phyloP scores from a whole-genome alignment of 306 rosid species.

The Vigna mungo region DNA sequence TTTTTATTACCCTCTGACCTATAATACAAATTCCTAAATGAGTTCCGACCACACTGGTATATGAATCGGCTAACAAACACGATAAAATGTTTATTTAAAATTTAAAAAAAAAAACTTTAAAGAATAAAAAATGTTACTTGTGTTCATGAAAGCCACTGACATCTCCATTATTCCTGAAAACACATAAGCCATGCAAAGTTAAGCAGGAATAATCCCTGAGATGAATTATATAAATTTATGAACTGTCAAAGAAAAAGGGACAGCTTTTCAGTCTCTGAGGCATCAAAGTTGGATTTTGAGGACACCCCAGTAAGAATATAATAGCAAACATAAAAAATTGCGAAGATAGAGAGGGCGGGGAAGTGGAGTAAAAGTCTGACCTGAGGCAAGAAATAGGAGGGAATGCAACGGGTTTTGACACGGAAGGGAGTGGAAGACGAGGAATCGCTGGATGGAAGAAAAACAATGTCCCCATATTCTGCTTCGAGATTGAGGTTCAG shows the following conservation, averaged over 20 bases:
- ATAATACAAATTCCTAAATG: slow-evolving; percentile 35
- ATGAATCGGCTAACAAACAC: background rate
- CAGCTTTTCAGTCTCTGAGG: background rate
- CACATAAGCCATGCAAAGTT: slow-evolving; percentile 3
- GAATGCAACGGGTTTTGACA: slow-evolving; percentile 38
- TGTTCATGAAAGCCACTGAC: slow-evolving; percentile 43
- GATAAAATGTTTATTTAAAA: background rate
- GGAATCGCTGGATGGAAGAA: slow-evolving; percentile 44
- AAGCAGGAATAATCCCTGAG: slow-evolving; percentile 19
- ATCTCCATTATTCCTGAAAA: slow-evolving; percentile 60
- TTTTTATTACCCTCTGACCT: slow-evolving; percentile 58
- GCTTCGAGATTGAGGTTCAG: background rate
- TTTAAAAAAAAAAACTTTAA: background rate
- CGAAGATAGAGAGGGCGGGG: background rate
- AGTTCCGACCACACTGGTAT: background rate
- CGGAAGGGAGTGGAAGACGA: slow-evolving; percentile 11
- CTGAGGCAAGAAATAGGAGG: slow-evolving; percentile 56
- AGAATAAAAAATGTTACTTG: slow-evolving; percentile 43
- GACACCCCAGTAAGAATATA: slow-evolving; percentile 24
- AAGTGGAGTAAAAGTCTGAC: slow-evolving; percentile 32
- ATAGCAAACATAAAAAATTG: slow-evolving; percentile 6
- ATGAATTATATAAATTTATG: background rate
- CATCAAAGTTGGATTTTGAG: slow-evolving; percentile 20
- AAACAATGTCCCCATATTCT: slow-evolving; percentile 43
- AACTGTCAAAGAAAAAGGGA: slow-evolving; percentile 23